Conservation (phyloP, 2,329 filamentous ascomycete species). For the Ophiosphaerella narmari region DNA sequence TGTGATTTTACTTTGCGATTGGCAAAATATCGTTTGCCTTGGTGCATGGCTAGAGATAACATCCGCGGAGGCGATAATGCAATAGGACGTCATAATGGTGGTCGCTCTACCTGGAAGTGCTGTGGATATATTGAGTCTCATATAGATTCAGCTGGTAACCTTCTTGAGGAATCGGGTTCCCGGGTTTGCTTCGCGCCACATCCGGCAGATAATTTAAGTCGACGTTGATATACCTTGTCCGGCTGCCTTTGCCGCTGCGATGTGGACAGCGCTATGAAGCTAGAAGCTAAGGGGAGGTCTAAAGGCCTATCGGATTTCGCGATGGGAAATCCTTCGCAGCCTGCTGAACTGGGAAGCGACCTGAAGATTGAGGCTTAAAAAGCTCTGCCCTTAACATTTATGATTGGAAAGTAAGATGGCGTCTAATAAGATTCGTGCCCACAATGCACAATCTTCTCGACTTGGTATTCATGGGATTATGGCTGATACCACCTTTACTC, state of each 20-base stretch:
- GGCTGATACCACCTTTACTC: slow-evolving; percentile 49
- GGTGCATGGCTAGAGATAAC: neutral
- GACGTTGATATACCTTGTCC: slow-evolving; percentile 1
- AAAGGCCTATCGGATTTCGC: neutral
- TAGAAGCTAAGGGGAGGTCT: neutral
- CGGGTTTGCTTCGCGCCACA: slow-evolving; percentile 9
- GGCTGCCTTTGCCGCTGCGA: neutral
- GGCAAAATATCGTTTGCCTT: neutral
- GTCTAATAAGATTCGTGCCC: slow-evolving; percentile 54
- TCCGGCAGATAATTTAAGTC: slow-evolving; percentile 1
- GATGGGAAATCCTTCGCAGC: neutral
- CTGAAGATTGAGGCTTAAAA: slow-evolving; percentile 11
- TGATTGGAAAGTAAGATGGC: slow-evolving; percentile 30
- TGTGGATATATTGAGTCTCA: slow-evolving; percentile 8
- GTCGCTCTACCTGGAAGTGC: neutral
- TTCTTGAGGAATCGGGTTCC: neutral
- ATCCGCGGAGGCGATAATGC: neutral
- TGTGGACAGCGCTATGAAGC: neutral
- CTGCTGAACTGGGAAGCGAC: neutral
- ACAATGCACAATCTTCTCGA: slow-evolving; percentile 50
- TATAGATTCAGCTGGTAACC: neutral
- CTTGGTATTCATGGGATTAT: slow-evolving; percentile 51
- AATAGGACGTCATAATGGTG: slow-evolving; percentile 10
- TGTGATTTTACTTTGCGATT: neutral
- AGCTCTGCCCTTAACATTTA: slow-evolving; percentile 12